Evolutionary conservation across 257 asterid species (phyloP), one percentile per base, ranked within the genome.

Genomic region (Solanum pinnatisectum): DNA sequence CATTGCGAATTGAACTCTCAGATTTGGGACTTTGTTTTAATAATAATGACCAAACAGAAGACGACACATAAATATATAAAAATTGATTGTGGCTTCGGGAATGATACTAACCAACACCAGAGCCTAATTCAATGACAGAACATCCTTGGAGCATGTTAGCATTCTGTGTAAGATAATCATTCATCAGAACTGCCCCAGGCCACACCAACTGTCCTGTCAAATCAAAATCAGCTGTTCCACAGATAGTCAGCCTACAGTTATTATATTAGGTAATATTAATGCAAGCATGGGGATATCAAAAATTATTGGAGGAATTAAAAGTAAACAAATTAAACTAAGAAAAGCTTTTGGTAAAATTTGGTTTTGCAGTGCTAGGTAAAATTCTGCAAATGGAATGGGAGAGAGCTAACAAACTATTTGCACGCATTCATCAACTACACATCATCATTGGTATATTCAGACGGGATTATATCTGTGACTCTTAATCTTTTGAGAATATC

Each of bases 151-250:
- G 93, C 82, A 91, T 89, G 37, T 93, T 96, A 39, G 93, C 91
- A 87, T 94, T 95, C 89, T 90, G 90, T 5, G 95, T 93, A 83
- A 96, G 96, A 90, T 94, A 96, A 87, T 93, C 90, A 87, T 96
- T 96, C 93, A 95, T 68, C 72, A 95, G 94, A 84, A 89, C 95
- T 11, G 99, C 98, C 87, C 99, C 98, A 67, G 98, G 98, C 99
- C 99, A 97, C 23, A 96, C 99, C 90, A 97, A 87, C 94, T 97
- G 99, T 72, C 98, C 98, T 9, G 99, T 97, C 91, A 97, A 89
- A 92, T 97, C 99, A 90, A 93, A 97, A 93, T 97, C 98, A 88
- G 99, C 98, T 96, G 98, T 89, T 91, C 88, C 23, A 82, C 44
- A 87, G 68, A 83, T 46, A 78, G 93, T 93, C 82, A 95, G 94